Percentiles rank a stretch among this genome's conserved stretches.
These are phyloP conservation scores for Komagataella pseudopastoris DNA, from an alignment of 805 yeast species.

Conservation along the genomic window DNA sequence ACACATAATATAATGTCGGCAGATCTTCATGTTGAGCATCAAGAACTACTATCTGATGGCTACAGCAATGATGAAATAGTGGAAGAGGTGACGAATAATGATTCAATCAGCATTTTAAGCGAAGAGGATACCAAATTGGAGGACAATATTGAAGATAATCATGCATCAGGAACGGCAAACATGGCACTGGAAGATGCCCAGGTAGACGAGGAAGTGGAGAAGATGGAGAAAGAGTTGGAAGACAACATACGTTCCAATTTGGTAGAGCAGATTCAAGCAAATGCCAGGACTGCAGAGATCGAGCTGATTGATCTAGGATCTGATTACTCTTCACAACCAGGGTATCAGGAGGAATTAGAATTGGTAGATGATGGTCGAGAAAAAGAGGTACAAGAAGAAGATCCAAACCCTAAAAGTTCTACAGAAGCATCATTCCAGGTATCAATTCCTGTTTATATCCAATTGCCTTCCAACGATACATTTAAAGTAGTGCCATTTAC, in stretches of 20 bases:
- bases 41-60: neutral
- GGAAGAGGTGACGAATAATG: conserved; percentile 2
- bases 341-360: neutral
- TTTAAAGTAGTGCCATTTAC: neutral
- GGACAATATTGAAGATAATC: neutral
- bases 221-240: conserved; percentile 1
- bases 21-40: neutral
- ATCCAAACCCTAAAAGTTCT: no score
- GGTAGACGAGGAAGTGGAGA: conserved; percentile 2
- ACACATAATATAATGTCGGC: neutral
- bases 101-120: conserved; percentile 7
- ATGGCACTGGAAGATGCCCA: conserved; percentile 1
- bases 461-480: neutral
- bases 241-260: neutral
- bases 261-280: conserved; percentile 3
- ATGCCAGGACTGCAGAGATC: conserved; percentile 8
- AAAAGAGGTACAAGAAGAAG: conserved; percentile 1
- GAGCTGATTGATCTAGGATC: conserved; percentile 6
- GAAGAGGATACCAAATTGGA: conserved; percentile 1
- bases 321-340: conserved; percentile 1
- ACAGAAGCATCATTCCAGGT: neutral
- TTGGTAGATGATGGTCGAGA: neutral
- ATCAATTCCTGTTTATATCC: neutral
- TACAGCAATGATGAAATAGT: neutral
- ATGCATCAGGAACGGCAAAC: neutral